These are phyloP conservation scores for Ceratocystis huliohia DNA, from an alignment of 2,329 filamentous ascomycete genomes.

Conservation along the genomic window DNA sequence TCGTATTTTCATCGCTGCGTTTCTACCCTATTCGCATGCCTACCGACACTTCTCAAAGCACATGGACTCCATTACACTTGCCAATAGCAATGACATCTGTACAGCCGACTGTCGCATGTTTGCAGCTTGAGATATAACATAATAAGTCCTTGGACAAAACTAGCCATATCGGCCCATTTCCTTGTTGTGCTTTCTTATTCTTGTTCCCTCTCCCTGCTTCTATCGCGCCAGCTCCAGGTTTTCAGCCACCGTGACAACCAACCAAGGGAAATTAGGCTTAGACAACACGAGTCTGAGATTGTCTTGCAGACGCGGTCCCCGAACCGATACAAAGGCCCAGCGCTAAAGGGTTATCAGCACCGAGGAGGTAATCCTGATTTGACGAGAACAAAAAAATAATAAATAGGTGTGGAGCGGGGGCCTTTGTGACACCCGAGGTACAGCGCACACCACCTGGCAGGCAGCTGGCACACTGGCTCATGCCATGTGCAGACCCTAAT, in stretches of 20 bases:
- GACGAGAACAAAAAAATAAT: neutral
- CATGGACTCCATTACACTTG: no score
- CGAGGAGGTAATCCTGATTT: conserved; percentile 8
- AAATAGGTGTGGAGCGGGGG: neutral
- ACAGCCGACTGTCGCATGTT: no score
- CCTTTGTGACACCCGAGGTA: neutral
- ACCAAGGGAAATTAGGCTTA: conserved; percentile 4
- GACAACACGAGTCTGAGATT: conserved; percentile 4
- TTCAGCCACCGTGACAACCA: conserved; percentile 1
- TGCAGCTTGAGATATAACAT: no score
- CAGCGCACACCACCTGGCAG: neutral
- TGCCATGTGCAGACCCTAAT: no score
- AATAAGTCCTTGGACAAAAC: no score
- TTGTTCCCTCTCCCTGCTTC: neutral
- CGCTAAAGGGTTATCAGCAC: neutral
- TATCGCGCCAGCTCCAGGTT: neutral
- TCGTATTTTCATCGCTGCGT: neutral
- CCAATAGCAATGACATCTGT: no score
- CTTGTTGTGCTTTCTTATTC: neutral
- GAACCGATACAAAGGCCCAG: neutral
- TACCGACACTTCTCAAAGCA: no score
- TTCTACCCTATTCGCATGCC: neutral
- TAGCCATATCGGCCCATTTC: no score
- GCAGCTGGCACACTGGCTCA: neutral
- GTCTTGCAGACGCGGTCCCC: conserved; percentile 2